Evolutionary conservation across 2,329 filamentous ascomycete genomes (phyloP), one percentile per base, ranked within the genome.

Genomic region (Dactylellina leptospora): DNA sequence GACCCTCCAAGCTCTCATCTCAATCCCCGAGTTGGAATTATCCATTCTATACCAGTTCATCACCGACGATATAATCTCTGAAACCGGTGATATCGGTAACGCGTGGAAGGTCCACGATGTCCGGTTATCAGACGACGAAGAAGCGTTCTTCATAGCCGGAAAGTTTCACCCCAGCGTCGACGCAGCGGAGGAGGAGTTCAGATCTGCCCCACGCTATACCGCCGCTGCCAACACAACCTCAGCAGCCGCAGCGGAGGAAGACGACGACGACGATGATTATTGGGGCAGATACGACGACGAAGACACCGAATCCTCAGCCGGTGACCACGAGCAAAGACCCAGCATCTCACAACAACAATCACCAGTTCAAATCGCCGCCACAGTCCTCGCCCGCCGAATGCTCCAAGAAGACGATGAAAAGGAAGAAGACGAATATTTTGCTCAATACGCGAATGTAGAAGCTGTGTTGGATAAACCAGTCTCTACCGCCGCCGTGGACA

Each of bases 371-470:
- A 76, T 58, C 75, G 75, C 55, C 1, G 66, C 66, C 6, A 58
- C 56, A 2, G 16, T 71, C 13, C 40, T 71, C 8, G 66, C 66
- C 4, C 33, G 66, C 3, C 42, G 58, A 27, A 45, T 71, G 11
- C 33, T 71, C 42, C 45, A 59, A 36, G 63, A 60, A 18, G 74
- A 71, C 36, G 74, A 82, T 5, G 82, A 83, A 11, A 62, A 40
- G n/a, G 58, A 60, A 18, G 90, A 93, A 73, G 86, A 89, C 48
- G 87, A 87, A 44, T 93, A 93, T 79, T 93, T 87, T 79, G 86
- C 88, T 16, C 87, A 89, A 78, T 93, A 95, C 78, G 88, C 90
- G 76, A 83, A 86, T 74, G 90, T 93, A 6, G 90, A 93, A 78
- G 90, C 90, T 1, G 90, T 90, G 28, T 87, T 93, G 83, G 91